Evolutionary conservation across 371 early-diverging fungal species (phyloP).

Genomic region (Lichtheimia hyalospora): DNA sequence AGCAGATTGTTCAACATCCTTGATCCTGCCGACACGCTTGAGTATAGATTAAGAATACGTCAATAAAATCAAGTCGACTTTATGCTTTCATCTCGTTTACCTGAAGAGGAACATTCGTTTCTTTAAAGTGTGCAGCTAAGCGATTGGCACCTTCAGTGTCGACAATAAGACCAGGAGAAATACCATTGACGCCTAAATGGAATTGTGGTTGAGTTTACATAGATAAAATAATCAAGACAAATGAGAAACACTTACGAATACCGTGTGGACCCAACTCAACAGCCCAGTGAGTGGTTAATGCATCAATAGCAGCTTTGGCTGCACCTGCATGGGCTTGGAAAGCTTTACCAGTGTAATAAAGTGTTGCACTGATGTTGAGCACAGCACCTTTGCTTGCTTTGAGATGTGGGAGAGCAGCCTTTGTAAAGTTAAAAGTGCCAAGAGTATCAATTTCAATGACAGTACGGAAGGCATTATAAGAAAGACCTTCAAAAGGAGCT

Average conservation of each 20-base stretch:
- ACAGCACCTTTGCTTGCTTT: constrained; percentile 68
- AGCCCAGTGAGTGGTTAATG: constrained; percentile 54
- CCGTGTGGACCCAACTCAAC: constrained; percentile 52
- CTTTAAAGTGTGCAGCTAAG: constrained; percentile 26
- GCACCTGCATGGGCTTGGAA: constrained; percentile 54
- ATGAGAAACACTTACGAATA: constrained; percentile 27
- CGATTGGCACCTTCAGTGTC: constrained; percentile 4
- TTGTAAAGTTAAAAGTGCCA: constrained; percentile 72
- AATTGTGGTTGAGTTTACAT: background rate
- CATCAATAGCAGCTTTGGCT: constrained; percentile 47
- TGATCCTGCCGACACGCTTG: constrained; percentile 55
- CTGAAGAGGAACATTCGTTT: constrained; percentile 29
- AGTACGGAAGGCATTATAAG: constrained; percentile 73
- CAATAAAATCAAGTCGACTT: background rate
- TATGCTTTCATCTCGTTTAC: constrained; percentile 15
- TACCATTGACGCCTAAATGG: constrained; percentile 25
- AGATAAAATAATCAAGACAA: background rate
- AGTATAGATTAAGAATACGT: constrained; percentile 1
- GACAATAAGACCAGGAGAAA: constrained; percentile 52
- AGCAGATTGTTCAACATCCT: constrained; percentile 73
- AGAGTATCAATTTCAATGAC: constrained; percentile 55
- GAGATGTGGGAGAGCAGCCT: constrained; percentile 70
- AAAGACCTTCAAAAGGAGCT: constrained; percentile 62
- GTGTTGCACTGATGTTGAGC: constrained; percentile 68
- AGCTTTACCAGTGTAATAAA: constrained; percentile 62